Evolutionary conservation across 2,329 filamentous ascomycete genomes (phyloP).

Genomic region (Paecilomyces sp.): DNA sequence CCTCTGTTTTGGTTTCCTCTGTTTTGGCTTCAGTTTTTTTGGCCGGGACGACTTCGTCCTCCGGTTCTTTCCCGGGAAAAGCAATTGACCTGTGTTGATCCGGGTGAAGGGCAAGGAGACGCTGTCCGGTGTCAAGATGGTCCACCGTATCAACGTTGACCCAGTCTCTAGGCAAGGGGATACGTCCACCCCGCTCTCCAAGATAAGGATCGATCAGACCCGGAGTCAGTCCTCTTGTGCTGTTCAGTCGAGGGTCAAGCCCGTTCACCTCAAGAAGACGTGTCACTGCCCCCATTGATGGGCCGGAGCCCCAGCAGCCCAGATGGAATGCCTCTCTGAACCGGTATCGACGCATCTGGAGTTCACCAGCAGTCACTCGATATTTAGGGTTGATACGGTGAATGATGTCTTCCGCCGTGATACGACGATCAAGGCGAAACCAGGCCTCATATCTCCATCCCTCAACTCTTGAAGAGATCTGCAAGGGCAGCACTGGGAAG

Average conservation of each 20-base stretch:
- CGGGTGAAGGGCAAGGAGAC: not conserved
- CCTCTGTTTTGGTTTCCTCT: not conserved
- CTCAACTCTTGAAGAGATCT: slow-evolving; percentile 14
- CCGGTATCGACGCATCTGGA: slow-evolving; percentile 7
- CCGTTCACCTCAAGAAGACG: slow-evolving; percentile 3
- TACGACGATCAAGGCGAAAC: slow-evolving; percentile 16
- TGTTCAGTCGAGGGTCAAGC: slow-evolving; percentile 8
- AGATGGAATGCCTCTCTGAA: slow-evolving; percentile 9
- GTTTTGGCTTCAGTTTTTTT: not conserved
- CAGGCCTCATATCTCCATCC: slow-evolving; percentile 20
- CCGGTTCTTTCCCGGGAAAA: not conserved
- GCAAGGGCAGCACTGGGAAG: slow-evolving; percentile 8
- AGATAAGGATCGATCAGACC: slow-evolving; percentile 12
- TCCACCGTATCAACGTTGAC: not conserved
- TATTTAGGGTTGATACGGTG: slow-evolving; percentile 13
- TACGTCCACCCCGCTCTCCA: slow-evolving; percentile 13
- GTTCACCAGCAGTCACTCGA: not conserved
- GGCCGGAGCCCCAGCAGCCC: slow-evolving; percentile 7
- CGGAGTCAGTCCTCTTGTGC: slow-evolving; percentile 16
- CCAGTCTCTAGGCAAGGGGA: slow-evolving; percentile 8
- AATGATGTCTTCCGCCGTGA: slow-evolving; percentile 14
- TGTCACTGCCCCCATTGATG: slow-evolving; percentile 4
- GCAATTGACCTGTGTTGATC: not conserved
- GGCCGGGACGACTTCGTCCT: not conserved
- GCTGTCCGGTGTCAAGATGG: not conserved